These are phyloP conservation scores for Aspergillus bombycis DNA, from an alignment of 2,329 filamentous ascomycete genomes.

Conservation along the genomic window DNA sequence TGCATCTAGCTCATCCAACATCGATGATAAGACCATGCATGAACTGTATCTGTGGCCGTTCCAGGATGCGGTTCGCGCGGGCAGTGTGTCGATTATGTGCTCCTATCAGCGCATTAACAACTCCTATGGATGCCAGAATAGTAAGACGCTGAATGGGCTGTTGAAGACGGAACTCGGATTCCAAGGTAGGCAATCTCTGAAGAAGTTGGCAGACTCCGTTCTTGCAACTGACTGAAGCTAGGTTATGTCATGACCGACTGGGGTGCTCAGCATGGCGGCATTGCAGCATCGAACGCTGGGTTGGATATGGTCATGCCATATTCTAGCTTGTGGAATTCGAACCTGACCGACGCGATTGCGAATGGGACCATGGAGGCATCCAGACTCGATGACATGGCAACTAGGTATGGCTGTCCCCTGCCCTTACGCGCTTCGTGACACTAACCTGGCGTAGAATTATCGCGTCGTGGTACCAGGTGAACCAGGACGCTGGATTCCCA, in stretches of 20 bases:
- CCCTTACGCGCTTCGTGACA: neutral
- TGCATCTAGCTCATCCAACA: slow-evolving; percentile 60
- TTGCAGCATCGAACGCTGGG: slow-evolving; percentile 27
- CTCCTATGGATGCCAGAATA: slow-evolving; percentile 79
- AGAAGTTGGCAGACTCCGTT: neutral
- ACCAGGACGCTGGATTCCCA: slow-evolving; percentile 23
- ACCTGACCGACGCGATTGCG: slow-evolving; percentile 59
- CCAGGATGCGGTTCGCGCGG: slow-evolving; percentile 61
- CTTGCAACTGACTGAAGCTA: slow-evolving; percentile 35
- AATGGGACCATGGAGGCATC: slow-evolving; percentile 62
- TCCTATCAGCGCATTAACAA: slow-evolving; percentile 70
- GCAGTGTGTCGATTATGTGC: slow-evolving; percentile 65
- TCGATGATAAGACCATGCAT: slow-evolving; percentile 67
- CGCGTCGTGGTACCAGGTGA: slow-evolving; percentile 49
- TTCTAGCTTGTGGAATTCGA: slow-evolving; percentile 22
- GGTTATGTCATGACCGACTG: slow-evolving; percentile 81
- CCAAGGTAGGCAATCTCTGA: slow-evolving; percentile 36
- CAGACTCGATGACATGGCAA: slow-evolving; percentile 65
- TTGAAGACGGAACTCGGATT: slow-evolving; percentile 80
- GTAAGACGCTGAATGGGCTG: slow-evolving; percentile 72
- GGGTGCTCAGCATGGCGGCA: slow-evolving; percentile 68
- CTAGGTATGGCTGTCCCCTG: slow-evolving; percentile 25
- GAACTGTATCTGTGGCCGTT: slow-evolving; percentile 71
- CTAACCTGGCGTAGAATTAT: slow-evolving; percentile 37
- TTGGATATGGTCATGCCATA: slow-evolving; percentile 31